Percentiles rank a stretch among this genome's conserved stretches.
Evolutionary conservation across 805 yeast genomes (phyloP).

Genomic region (Ogataea nonfermentans): DNA sequence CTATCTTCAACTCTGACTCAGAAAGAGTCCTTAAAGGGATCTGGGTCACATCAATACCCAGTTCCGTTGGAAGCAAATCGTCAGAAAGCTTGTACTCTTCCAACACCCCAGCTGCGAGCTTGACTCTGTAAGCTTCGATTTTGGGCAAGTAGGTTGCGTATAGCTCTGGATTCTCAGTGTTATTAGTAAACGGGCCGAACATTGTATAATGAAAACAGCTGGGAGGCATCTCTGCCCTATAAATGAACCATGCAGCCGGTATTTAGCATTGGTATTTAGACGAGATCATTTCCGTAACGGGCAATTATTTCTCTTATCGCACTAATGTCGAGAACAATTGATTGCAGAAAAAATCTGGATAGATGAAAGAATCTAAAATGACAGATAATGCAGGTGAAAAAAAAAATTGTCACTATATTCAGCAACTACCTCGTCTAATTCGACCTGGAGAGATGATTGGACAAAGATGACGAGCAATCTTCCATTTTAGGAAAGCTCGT

Average conservation of each 20-base stretch:
- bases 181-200: slow-evolving; percentile 16
- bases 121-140: slow-evolving; percentile 32
- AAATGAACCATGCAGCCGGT: neutral
- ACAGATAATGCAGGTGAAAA: no score
- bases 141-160: slow-evolving; percentile 34
- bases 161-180: slow-evolving; percentile 22
- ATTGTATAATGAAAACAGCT: neutral
- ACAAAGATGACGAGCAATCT: neutral
- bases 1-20: slow-evolving; percentile 39
- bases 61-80: slow-evolving; percentile 15
- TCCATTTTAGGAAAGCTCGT: neutral
- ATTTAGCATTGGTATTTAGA: no score
- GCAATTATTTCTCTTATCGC: no score
- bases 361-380: no score
- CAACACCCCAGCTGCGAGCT: slow-evolving; percentile 29
- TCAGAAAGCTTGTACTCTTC: slow-evolving; percentile 26
- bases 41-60: slow-evolving; percentile 26
- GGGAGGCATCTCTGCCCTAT: neutral
- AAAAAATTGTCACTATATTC: no score
- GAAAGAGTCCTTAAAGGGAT: slow-evolving; percentile 35
- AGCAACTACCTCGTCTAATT: no score
- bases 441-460: no score
- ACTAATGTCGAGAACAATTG: no score
- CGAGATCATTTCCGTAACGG: neutral
- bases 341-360: no score